These are phyloP conservation scores for Pythium phragmiticola DNA, from an alignment of 352 stramenopile genomes.

Conservation along the genomic window DNA sequence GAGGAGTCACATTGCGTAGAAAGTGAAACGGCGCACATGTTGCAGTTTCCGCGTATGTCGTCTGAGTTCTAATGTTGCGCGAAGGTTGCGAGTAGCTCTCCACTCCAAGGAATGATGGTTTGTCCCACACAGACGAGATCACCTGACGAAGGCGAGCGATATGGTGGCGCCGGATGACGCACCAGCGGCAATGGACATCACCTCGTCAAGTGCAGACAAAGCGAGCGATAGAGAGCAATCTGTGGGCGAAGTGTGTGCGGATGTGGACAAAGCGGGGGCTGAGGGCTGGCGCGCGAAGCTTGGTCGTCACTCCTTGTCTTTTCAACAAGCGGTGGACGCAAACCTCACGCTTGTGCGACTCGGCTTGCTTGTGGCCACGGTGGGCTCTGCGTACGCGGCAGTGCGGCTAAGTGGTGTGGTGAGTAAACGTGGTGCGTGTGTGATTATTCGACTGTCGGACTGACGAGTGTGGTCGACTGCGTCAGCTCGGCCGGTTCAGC, in stretches of 20 bases:
- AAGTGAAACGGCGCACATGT: conserved; percentile 12
- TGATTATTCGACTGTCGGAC: not conserved
- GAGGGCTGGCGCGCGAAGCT: conserved; percentile 26
- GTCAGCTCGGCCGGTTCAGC: conserved; percentile 48
- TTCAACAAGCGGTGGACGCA: conserved; percentile 53
- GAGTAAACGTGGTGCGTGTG: conserved; percentile 2
- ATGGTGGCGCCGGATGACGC: conserved; percentile 20
- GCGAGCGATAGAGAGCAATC: not conserved
- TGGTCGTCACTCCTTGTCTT: conserved; percentile 6
- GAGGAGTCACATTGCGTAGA: not conserved
- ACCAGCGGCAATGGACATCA: not conserved
- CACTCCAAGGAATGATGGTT: conserved; percentile 16
- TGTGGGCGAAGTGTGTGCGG: not conserved
- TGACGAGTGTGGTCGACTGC: not conserved
- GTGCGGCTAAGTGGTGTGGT: conserved; percentile 62
- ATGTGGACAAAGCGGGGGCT: conserved; percentile 4
- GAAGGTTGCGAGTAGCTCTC: conserved; percentile 9
- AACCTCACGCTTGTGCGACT: conserved; percentile 69
- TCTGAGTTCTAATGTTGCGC: conserved; percentile 17
- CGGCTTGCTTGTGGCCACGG: conserved; percentile 46
- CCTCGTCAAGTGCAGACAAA: not conserved
- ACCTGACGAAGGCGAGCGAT: not conserved
- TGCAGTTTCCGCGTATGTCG: conserved; percentile 24
- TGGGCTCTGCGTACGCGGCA: conserved; percentile 38
- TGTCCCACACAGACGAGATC: not conserved